Conservation (phyloP, 2,329 filamentous ascomycete species). For the Sodiomyces alkalinus region DNA sequence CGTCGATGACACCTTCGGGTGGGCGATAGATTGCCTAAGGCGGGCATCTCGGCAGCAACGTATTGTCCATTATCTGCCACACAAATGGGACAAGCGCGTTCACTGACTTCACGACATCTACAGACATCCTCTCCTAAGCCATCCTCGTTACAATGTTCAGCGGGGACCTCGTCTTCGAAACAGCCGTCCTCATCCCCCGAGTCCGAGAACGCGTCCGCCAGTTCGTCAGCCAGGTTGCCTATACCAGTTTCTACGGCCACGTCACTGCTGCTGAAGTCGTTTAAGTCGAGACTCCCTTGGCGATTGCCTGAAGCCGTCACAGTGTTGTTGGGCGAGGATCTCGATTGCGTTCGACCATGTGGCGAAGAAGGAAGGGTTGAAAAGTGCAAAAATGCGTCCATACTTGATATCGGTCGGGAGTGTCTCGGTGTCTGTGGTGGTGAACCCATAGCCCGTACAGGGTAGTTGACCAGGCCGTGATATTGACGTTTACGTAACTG, state of each 20-base stretch:
- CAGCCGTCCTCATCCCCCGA: conserved; percentile 46
- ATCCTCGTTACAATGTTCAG: conserved; percentile 4
- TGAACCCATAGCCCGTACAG: conserved; percentile 28
- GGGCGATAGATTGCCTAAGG: too few relatives aligned
- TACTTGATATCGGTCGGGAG: conserved; percentile 40
- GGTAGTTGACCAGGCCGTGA: too few relatives aligned
- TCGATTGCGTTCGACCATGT: conserved; percentile 30
- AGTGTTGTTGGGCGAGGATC: conserved; percentile 34
- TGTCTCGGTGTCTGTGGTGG: conserved; percentile 42
- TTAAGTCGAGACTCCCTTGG: conserved; percentile 30
- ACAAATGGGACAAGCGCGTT: conserved; percentile 1
- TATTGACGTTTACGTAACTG: too few relatives aligned
- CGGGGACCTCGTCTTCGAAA: conserved; percentile 17
- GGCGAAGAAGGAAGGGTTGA: conserved; percentile 28
- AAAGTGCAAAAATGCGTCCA: conserved; percentile 24
- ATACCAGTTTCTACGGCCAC: conserved; percentile 36
- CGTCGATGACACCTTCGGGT: background rate
- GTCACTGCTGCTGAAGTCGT: conserved; percentile 26
- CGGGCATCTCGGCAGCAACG: background rate
- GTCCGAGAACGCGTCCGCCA: conserved; percentile 57
- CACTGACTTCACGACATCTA: too few relatives aligned
- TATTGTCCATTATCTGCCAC: conserved; percentile 6
- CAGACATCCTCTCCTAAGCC: conserved; percentile 2
- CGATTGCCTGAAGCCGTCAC: conserved; percentile 32
- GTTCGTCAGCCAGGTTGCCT: conserved; percentile 67